Conservation (phyloP, 352 stramenopile genomes). For the Peronosclerospora sorghi region DNA sequence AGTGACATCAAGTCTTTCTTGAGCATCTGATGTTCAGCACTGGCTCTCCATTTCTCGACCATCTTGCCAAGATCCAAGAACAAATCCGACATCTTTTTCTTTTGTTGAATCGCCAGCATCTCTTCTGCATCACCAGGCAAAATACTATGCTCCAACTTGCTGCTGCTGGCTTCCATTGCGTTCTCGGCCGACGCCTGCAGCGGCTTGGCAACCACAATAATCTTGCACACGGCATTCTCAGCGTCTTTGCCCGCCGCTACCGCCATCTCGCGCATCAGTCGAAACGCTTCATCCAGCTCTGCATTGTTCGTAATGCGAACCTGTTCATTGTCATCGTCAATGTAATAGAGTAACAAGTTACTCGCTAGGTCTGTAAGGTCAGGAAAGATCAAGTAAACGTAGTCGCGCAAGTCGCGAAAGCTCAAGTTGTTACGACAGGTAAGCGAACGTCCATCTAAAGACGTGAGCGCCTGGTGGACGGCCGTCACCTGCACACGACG, state of each 20-base stretch:
- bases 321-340: constrained; percentile 73
- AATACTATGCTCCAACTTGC: constrained; percentile 9
- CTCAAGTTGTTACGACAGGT: constrained; percentile 22
- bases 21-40: constrained; percentile 37
- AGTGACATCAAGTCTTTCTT: constrained; percentile 67
- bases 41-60: constrained; percentile 59
- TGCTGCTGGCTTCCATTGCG: constrained; percentile 7
- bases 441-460: constrained; percentile 30
- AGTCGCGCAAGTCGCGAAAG: constrained; percentile 56
- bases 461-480: constrained; percentile 44
- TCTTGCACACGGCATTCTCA: constrained; percentile 47
- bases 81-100: constrained; percentile 51
- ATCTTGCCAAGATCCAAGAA: constrained; percentile 73
- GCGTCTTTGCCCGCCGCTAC: constrained; percentile 27
- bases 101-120: constrained; percentile 44
- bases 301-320: constrained; percentile 75
- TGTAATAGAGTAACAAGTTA: constrained; percentile 70
- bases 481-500: constrained; percentile 65
- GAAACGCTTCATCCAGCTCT: constrained; percentile 68
- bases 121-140: constrained; percentile 25
- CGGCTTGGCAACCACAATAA: constrained; percentile 42
- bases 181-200: constrained; percentile 1
- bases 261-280: constrained; percentile 62
- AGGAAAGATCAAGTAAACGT: constrained; percentile 57
- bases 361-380: constrained; percentile 23